These are phyloP conservation scores for Aspergillus sp. DNA, from an alignment of 2,329 filamentous ascomycete species.

Conservation along the genomic window DNA sequence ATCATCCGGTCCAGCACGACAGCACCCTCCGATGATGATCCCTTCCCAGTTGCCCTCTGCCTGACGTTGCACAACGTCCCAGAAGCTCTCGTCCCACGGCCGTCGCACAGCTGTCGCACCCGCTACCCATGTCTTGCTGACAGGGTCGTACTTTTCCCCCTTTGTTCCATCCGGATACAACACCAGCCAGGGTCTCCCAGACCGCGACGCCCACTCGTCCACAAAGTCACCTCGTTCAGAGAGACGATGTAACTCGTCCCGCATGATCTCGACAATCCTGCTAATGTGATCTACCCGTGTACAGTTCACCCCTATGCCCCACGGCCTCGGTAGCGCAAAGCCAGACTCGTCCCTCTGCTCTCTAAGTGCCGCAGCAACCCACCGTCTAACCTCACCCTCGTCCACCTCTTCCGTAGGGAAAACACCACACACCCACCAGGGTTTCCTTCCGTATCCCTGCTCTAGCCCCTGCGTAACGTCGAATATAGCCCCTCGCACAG, in stretches of 20 bases:
- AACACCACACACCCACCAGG: constrained; percentile 67
- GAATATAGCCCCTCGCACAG: constrained; percentile 55
- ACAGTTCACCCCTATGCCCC: constrained; percentile 71
- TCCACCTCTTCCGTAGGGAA: constrained; percentile 59
- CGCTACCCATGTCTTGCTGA: constrained; percentile 61
- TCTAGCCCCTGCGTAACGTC: constrained; percentile 15
- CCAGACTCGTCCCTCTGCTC: background rate
- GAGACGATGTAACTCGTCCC: constrained; percentile 45
- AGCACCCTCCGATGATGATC: constrained; percentile 20
- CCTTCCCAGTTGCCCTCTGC: constrained; percentile 20
- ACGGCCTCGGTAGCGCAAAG: constrained; percentile 47
- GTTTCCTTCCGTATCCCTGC: constrained; percentile 24
- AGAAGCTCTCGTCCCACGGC: constrained; percentile 20
- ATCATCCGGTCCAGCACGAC: constrained; percentile 21
- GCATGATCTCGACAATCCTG: constrained; percentile 31
- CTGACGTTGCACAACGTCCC: constrained; percentile 19
- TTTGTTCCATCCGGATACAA: constrained; percentile 73
- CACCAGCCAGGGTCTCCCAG: constrained; percentile 56
- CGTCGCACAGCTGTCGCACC: constrained; percentile 3
- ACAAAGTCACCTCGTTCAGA: constrained; percentile 32
- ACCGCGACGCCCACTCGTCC: constrained; percentile 26
- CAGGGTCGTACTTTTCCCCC: constrained; percentile 69
- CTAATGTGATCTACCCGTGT: constrained; percentile 44
- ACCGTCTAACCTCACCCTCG: constrained; percentile 53
- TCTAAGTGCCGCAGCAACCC: constrained; percentile 45